A percentile compares a stretch with the other conserved stretches of the same genome.
Conservation (phyloP, 1,139 yeast genomes). For the Blastobotrys buckinghamii region DNA sequence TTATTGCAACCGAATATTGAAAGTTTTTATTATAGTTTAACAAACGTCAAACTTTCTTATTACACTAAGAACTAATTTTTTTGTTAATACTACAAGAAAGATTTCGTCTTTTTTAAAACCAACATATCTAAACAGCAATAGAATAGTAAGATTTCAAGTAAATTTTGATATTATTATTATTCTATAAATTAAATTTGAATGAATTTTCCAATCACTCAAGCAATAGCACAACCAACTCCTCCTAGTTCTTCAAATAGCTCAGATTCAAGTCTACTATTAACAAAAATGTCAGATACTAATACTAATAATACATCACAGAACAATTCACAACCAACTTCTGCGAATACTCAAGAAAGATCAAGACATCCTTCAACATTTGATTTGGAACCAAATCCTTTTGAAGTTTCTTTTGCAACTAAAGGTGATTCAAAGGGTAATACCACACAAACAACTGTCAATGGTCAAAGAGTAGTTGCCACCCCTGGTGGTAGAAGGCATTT, state of each 20-base stretch:
- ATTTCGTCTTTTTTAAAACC: too few species aligned
- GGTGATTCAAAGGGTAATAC: constrained; percentile 15
- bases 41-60: too few species aligned
- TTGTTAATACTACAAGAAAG: too few species aligned
- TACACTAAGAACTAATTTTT: too few species aligned
- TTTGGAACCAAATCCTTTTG: constrained; percentile 93
- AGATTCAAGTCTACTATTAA: too few species aligned
- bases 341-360: neutral
- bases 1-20: too few species aligned
- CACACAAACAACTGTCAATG: constrained; percentile 17
- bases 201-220: neutral
- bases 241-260: neutral
- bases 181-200: neutral
- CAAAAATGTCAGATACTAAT: neutral
- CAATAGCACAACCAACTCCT: constrained; percentile 1
- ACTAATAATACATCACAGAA: neutral
- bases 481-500: constrained; percentile 31
- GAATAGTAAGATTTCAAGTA: too few species aligned
- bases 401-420: constrained; percentile 78
- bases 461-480: constrained; percentile 21
- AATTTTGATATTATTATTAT: neutral
- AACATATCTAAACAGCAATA: too few species aligned
- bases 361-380: constrained; percentile 41
- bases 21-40: too few species aligned
- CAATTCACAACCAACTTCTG: neutral